A percentile compares a stretch with the other conserved stretches of the same genome.
Conservation (phyloP, 2,329 filamentous ascomycete genomes). For the Alternaria longipes region DNA sequence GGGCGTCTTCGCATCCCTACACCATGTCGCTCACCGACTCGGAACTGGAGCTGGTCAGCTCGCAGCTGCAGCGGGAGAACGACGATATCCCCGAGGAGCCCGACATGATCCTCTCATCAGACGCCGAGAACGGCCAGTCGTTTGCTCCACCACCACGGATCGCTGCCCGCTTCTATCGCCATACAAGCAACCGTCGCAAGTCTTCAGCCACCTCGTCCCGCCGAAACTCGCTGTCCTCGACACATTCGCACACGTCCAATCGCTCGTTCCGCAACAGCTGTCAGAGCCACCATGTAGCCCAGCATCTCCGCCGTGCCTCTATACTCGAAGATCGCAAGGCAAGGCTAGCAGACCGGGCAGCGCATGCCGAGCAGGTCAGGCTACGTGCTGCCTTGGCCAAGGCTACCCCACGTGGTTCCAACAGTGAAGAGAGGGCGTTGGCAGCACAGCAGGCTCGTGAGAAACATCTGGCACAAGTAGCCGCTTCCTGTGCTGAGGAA, state of each 20-base stretch:
- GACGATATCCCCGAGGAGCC: constrained; percentile 55
- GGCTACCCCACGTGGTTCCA: constrained; percentile 70
- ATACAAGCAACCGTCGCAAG: constrained; percentile 72
- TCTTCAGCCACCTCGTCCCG: constrained; percentile 81
- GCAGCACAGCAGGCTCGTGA: constrained; percentile 81
- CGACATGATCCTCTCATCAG: constrained; percentile 53
- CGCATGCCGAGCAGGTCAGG: constrained; percentile 84
- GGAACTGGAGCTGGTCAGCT: constrained; percentile 43
- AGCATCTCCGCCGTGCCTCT: constrained; percentile 80
- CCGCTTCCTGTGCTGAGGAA: constrained; percentile 82
- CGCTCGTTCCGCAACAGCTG: constrained; percentile 64
- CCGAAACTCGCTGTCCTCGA: constrained; percentile 81
- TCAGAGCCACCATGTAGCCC: constrained; percentile 80
- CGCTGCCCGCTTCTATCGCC: constrained; percentile 77
- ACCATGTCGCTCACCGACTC: constrained; percentile 47
- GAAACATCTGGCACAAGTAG: constrained; percentile 82
- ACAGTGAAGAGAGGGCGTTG: constrained; percentile 78
- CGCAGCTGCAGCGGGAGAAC: constrained; percentile 41
- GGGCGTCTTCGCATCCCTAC: constrained; percentile 6
- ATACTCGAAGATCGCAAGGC: constrained; percentile 84
- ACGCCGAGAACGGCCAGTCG: constrained; percentile 50
- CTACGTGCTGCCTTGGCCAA: constrained; percentile 78
- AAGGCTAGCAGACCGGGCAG: constrained; percentile 79
- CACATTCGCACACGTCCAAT: constrained; percentile 74
- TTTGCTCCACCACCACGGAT: constrained; percentile 78